These are phyloP conservation scores for Trametes villosa DNA, from an alignment of 768 basidiomycete species.

Conservation along the genomic window DNA sequence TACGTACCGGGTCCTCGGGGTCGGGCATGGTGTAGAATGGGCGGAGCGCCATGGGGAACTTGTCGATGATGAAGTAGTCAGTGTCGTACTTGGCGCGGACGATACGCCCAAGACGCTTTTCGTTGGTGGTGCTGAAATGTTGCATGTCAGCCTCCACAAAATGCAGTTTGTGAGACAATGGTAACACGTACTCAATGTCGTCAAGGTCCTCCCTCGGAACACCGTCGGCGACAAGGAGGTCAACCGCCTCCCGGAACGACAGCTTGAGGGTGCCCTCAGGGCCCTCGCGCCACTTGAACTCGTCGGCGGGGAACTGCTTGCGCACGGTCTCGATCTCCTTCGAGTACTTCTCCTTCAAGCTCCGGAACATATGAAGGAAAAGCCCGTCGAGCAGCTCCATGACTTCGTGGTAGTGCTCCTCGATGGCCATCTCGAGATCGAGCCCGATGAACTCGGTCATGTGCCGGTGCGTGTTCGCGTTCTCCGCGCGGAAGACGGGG, in stretches of 20 bases:
- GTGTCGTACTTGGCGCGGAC: conserved; percentile 94
- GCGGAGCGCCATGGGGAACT: conserved; percentile 93
- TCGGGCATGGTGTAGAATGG: conserved; percentile 99
- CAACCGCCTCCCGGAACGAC: conserved; percentile 85
- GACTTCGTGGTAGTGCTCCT: conserved; percentile 98
- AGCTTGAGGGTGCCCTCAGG: conserved; percentile 87
- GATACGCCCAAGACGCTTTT: conserved; percentile 88
- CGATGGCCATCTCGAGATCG: conserved; percentile 98
- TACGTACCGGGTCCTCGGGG: conserved; percentile 75
- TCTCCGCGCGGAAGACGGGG: conserved; percentile 95
- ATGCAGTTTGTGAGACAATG: not conserved
- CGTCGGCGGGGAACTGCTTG: conserved; percentile 92
- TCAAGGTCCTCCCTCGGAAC: conserved; percentile 78
- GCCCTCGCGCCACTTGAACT: conserved; percentile 93
- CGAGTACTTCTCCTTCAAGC: conserved; percentile 73
- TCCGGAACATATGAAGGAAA: conserved; percentile 85
- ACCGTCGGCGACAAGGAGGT: conserved; percentile 86
- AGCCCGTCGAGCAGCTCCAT: conserved; percentile 89
- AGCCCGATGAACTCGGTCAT: conserved; percentile 98
- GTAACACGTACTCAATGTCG: conserved; percentile 77
- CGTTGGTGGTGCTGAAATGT: conserved; percentile 84
- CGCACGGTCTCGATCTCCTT: conserved; percentile 83
- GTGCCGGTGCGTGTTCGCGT: conserved; percentile 97
- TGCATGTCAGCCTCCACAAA: not conserved
- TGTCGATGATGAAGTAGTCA: conserved; percentile 99